These are phyloP conservation scores for Fusarium luffae DNA, from an alignment of 2,329 filamentous ascomycete species.

Conservation along the genomic window DNA sequence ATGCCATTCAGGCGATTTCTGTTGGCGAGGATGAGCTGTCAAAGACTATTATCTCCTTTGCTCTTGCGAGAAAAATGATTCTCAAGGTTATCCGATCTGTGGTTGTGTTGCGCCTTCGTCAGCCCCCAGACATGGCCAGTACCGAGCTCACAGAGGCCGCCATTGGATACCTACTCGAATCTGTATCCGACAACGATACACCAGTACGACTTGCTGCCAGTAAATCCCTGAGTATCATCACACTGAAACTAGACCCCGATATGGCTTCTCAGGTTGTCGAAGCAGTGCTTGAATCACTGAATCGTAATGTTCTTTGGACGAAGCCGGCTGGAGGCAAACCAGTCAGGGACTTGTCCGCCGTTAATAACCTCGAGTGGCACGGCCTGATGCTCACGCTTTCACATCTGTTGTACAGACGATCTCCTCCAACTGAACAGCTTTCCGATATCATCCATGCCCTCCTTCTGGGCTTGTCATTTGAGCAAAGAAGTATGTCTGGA, in stretches of 20 bases:
- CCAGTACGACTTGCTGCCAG: constrained; percentile 90
- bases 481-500: constrained; percentile 88
- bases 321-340: constrained; percentile 54
- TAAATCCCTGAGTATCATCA: constrained; percentile 90
- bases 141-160: constrained; percentile 77
- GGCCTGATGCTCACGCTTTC: constrained; percentile 88
- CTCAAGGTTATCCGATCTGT: constrained; percentile 87
- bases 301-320: constrained; percentile 66
- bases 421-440: constrained; percentile 77
- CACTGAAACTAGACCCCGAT: constrained; percentile 79
- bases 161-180: constrained; percentile 83
- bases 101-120: constrained; percentile 72
- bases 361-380: constrained; percentile 90
- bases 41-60: constrained; percentile 72
- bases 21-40: constrained; percentile 61
- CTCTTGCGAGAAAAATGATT: constrained; percentile 81
- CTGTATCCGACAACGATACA: constrained; percentile 86
- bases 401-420: constrained; percentile 86
- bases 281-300: constrained; percentile 79
- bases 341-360: constrained; percentile 73
- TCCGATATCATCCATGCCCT: constrained; percentile 80
- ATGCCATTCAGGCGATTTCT: constrained; percentile 69
- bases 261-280: constrained; percentile 91
- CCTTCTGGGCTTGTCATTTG: constrained; percentile 84
- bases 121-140: constrained; percentile 54